Percentiles rank a stretch among this genome's conserved stretches.
phyloP scores from a whole-genome alignment of 2,329 filamentous ascomycete species.

The Metarhizium anisopliae region DNA sequence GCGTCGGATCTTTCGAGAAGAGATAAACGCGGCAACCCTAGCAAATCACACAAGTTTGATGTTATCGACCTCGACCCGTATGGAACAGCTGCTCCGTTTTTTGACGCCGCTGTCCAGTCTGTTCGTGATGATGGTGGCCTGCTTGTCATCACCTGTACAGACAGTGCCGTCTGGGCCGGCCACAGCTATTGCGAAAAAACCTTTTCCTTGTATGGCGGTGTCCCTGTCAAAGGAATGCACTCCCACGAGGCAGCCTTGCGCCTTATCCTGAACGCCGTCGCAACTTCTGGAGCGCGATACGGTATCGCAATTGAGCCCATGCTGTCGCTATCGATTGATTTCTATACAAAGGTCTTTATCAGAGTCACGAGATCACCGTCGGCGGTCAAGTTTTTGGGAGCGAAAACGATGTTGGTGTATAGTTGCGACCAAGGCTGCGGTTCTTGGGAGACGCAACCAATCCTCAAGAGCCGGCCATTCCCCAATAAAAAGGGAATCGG shows the following conservation, averaged over 20 bases:
- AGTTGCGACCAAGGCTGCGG: conserved; percentile 86
- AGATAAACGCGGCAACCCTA: conserved; percentile 28
- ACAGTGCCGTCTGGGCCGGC: conserved; percentile 90
- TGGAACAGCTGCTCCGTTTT: conserved; percentile 83
- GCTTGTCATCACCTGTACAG: conserved; percentile 91
- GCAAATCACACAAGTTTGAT: conserved; percentile 57
- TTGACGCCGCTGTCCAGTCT: conserved; percentile 83
- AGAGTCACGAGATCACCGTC: conserved; percentile 69
- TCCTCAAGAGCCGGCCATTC: conserved; percentile 60
- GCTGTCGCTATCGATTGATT: conserved; percentile 90
- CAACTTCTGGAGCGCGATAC: conserved; percentile 72
- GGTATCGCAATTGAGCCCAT: conserved; percentile 84
- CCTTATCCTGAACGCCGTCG: conserved; percentile 74
- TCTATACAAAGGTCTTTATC: conserved; percentile 86
- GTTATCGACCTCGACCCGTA: conserved; percentile 97
- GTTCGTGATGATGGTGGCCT: conserved; percentile 78
- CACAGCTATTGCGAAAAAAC: conserved; percentile 92
- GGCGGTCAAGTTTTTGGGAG: conserved; percentile 81
- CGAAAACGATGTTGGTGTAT: conserved; percentile 89
- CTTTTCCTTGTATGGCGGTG: conserved; percentile 85
- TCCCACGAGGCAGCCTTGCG: conserved; percentile 87
- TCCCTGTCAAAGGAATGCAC: conserved; percentile 74
- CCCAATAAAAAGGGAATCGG: conserved; percentile 62
- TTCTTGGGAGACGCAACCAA: conserved; percentile 76
- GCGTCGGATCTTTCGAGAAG: conserved; percentile 40